Percentiles rank a stretch among this genome's conserved stretches.
These are phyloP conservation scores for Metschnikowia anglica DNA, from an alignment of 805 yeast species.

Conservation along the genomic window DNA sequence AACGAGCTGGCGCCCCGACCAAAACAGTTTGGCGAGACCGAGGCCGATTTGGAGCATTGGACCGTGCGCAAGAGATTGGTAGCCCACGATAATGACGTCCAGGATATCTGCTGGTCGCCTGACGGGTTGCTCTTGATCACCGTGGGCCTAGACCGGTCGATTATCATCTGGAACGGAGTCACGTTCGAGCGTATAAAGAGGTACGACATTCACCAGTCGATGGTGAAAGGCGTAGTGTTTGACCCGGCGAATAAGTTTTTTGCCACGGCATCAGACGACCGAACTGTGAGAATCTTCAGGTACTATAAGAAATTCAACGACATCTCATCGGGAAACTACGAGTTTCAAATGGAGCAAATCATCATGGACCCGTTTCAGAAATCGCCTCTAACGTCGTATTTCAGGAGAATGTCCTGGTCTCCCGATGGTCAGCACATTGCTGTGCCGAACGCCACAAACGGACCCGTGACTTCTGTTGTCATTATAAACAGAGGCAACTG, in stretches of 20 bases:
- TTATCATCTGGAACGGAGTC: constrained; percentile 89
- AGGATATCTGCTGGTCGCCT: constrained; percentile 98
- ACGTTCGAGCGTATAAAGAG: constrained; percentile 88
- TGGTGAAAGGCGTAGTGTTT: constrained; percentile 93
- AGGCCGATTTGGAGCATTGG: constrained; percentile 86
- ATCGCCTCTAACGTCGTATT: constrained; percentile 91
- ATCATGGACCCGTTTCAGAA: constrained; percentile 81
- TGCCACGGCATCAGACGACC: constrained; percentile 95
- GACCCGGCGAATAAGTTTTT: constrained; percentile 98
- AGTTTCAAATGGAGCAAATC: constrained; percentile 82
- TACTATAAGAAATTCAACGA: constrained; percentile 61
- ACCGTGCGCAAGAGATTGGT: constrained; percentile 86
- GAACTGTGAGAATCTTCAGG: constrained; percentile 84
- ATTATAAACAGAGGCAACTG: constrained; percentile 75
- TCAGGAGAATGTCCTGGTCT: constrained; percentile 82
- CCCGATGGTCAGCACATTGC: constrained; percentile 89
- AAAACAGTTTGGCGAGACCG: constrained; percentile 66
- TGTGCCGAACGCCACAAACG: constrained; percentile 82
- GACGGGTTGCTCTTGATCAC: constrained; percentile 87
- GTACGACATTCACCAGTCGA: constrained; percentile 90
- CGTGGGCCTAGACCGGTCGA: constrained; percentile 91
- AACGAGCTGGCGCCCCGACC: constrained; percentile 57
- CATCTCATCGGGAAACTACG: constrained; percentile 58
- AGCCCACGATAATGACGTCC: constrained; percentile 97
- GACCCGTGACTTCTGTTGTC: constrained; percentile 74